phyloP scores from a whole-genome alignment of 805 yeast species.

The Spencermartinsiella europaea region DNA sequence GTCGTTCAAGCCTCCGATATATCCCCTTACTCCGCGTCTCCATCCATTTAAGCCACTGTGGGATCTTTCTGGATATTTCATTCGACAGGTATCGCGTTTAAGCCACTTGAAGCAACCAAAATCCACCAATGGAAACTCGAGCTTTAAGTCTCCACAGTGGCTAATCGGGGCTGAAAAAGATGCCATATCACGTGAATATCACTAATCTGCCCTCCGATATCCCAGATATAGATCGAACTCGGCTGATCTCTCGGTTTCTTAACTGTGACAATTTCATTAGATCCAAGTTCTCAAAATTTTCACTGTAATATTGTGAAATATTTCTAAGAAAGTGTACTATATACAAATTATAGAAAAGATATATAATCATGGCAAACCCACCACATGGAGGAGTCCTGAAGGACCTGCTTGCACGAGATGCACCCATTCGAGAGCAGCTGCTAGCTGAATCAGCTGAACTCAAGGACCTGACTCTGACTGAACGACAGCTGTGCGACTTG shows the following conservation, averaged over 20 bases:
- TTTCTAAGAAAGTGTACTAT: not conserved
- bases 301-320: too few relatives aligned
- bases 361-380: conserved; percentile 41
- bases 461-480: conserved; percentile 51
- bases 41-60: too few relatives aligned
- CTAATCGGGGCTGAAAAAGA: not conserved
- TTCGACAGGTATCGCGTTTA: too few relatives aligned
- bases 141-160: too few relatives aligned
- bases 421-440: conserved; percentile 49
- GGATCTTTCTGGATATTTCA: too few relatives aligned
- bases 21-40: too few relatives aligned
- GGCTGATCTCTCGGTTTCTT: not conserved
- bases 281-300: too few relatives aligned
- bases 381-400: conserved; percentile 93
- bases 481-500: conserved; percentile 87
- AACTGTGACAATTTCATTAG: not conserved
- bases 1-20: too few relatives aligned
- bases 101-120: too few relatives aligned
- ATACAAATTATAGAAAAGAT: conserved; percentile 14
- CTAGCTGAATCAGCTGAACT: conserved; percentile 52
- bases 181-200: not conserved
- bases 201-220: too few relatives aligned
- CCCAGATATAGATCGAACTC: too few relatives aligned
- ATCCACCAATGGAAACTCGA: too few relatives aligned
- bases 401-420: conserved; percentile 81